Conservation (phyloP, 2,329 filamentous ascomycete genomes). For the Lecanosticta acicola region DNA sequence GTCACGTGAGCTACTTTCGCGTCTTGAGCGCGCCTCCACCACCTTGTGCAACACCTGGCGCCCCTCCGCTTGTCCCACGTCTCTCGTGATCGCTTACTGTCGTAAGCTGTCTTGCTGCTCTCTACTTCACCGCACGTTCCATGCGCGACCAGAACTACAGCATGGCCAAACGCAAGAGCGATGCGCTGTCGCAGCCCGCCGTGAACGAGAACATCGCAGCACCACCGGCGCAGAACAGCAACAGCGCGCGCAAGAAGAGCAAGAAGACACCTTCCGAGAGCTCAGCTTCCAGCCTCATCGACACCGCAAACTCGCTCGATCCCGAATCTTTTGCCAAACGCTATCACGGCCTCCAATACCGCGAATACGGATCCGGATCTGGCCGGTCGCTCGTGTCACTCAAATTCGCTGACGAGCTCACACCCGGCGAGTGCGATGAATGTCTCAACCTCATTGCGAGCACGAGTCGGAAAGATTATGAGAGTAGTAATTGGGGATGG, state of each 20-base stretch:
- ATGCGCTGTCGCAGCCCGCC: neutral
- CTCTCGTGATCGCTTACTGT: neutral
- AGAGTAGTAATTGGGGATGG: conserved; percentile 50
- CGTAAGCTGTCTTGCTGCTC: neutral
- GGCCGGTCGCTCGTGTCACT: neutral
- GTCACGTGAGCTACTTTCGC: neutral
- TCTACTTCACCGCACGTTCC: neutral
- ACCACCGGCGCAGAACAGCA: too few relatives aligned
- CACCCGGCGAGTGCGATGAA: conserved; percentile 34
- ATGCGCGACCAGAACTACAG: neutral
- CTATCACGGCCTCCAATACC: conserved; percentile 5
- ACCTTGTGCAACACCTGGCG: neutral
- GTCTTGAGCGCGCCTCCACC: neutral
- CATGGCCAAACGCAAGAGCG: conserved; percentile 17
- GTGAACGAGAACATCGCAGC: neutral
- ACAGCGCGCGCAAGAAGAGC: conserved; percentile 1
- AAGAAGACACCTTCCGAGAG: conserved; percentile 3
- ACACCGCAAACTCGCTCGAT: conserved; percentile 13
- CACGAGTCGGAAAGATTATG: conserved; percentile 62
- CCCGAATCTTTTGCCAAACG: conserved; percentile 9
- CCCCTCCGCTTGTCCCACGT: neutral
- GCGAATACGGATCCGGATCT: neutral
- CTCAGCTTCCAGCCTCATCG: conserved; percentile 8
- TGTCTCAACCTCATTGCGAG: conserved; percentile 55
- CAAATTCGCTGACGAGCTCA: neutral